Percentiles rank a stretch among this genome's conserved stretches.
These are phyloP conservation scores for Angophora floribunda DNA, from an alignment of 345 rosid species.

Conservation along the genomic window DNA sequence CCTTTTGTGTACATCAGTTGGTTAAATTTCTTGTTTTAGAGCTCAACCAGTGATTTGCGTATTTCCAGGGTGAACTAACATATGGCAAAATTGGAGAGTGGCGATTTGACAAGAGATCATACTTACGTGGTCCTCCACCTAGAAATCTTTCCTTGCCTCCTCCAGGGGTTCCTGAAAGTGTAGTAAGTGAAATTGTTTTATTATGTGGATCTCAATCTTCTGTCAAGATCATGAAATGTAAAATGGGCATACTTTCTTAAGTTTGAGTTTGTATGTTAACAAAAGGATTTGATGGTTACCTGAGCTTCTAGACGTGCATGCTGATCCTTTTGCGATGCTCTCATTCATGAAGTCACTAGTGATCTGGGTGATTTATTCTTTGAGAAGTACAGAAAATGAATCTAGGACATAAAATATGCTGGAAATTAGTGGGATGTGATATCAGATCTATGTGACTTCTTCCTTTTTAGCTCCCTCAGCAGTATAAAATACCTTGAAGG, in stretches of 20 bases:
- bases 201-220: background rate
- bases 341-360: background rate
- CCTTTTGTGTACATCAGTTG: background rate
- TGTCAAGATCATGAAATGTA: background rate
- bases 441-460: background rate
- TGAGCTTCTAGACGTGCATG: background rate
- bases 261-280: background rate
- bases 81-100: slow-evolving; percentile 93
- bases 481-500: background rate
- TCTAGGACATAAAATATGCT: background rate
- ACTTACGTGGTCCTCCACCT: slow-evolving; percentile 75
- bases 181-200: slow-evolving; percentile 44
- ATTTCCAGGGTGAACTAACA: slow-evolving; percentile 63
- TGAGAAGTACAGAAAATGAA: background rate
- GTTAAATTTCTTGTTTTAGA: background rate
- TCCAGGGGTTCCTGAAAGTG: slow-evolving; percentile 90
- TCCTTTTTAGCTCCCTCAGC: background rate
- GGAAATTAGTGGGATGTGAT: background rate
- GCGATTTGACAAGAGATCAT: slow-evolving; percentile 93
- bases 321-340: background rate
- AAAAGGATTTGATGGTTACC: background rate
- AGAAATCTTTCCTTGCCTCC: slow-evolving; percentile 84
- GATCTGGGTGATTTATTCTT: background rate
- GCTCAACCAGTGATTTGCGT: background rate
- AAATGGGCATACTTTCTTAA: background rate